Percentiles rank a stretch among this genome's conserved stretches.
These are phyloP conservation scores for Rhipidocladum racemiflorum DNA, from an alignment of 176 grass and related monocot genomes.

Conservation along the genomic window DNA sequence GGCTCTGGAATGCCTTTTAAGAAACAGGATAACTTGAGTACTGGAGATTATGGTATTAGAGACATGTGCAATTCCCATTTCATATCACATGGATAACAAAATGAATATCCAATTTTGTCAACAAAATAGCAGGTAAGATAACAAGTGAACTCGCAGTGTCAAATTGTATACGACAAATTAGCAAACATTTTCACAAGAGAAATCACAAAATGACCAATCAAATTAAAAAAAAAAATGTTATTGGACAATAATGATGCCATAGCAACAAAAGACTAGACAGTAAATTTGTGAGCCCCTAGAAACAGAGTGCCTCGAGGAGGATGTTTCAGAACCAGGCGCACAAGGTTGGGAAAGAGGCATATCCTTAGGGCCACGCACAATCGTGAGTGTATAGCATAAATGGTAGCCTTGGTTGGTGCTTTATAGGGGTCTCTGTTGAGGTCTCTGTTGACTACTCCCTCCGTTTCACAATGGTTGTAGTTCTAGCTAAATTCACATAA, in stretches of 20 bases:
- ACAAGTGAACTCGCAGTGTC: not conserved
- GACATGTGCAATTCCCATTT: constrained; percentile 13
- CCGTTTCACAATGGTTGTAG: too few species aligned
- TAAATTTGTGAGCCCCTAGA: not conserved
- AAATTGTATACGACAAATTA: not conserved
- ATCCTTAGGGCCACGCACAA: too few species aligned
- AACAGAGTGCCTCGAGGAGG: not conserved
- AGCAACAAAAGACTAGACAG: not conserved
- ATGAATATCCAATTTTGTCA: not conserved
- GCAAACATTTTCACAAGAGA: not conserved
- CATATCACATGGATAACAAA: not conserved
- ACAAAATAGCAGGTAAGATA: not conserved
- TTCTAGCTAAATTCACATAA: too few species aligned
- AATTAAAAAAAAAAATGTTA: not conserved
- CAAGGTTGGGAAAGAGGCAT: not conserved
- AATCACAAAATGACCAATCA: not conserved
- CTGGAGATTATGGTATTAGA: not conserved
- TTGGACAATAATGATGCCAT: not conserved
- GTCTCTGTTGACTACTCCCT: too few species aligned
- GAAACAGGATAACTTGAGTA: constrained; percentile 2
- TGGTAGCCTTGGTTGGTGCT: too few species aligned
- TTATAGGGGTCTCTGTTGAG: too few species aligned
- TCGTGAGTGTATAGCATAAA: too few species aligned
- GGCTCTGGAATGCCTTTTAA: constrained; percentile 26
- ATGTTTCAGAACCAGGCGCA: not conserved